Conservation (phyloP, 148 eudicot genomes). For the Camellia sinensis region DNA sequence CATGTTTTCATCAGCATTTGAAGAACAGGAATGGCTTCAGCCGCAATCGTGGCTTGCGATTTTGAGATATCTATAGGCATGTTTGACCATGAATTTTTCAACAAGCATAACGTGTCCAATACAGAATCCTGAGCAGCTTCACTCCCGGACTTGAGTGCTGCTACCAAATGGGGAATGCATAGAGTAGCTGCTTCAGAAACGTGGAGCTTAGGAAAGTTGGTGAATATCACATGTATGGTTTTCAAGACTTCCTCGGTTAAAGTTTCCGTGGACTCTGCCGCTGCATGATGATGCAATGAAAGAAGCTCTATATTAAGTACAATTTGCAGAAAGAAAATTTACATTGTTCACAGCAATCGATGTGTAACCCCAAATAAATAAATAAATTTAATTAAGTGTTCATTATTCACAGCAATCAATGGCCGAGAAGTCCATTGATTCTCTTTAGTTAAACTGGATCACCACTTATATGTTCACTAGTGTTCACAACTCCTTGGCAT, state of each 20-base stretch:
- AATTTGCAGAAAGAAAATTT: neutral
- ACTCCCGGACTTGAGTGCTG: conserved; percentile 66
- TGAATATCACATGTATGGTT: conserved; percentile 60
- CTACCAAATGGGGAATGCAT: conserved; percentile 75
- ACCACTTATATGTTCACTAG: too few species aligned
- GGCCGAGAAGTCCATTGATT: neutral
- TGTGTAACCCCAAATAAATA: neutral
- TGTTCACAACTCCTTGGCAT: neutral
- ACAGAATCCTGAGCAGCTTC: conserved; percentile 76
- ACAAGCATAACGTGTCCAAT: conserved; percentile 56
- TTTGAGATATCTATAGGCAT: conserved; percentile 69
- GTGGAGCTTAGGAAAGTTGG: conserved; percentile 74
- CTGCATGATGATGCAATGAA: conserved; percentile 27
- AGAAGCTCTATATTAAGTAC: neutral
- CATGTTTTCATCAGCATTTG: conserved; percentile 77
- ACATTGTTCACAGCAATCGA: neutral
- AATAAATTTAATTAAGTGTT: too few species aligned
- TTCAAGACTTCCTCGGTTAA: conserved; percentile 66
- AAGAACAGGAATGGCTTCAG: conserved; percentile 80
- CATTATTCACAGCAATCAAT: neutral
- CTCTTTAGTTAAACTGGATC: neutral
- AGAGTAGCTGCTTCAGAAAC: conserved; percentile 76
- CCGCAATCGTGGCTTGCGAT: conserved; percentile 68
- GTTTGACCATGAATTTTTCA: conserved; percentile 71
- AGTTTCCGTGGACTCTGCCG: conserved; percentile 70